These are phyloP conservation scores for Pseudofabraea citricarpa DNA, from an alignment of 2,329 filamentous ascomycete species.

Conservation along the genomic window DNA sequence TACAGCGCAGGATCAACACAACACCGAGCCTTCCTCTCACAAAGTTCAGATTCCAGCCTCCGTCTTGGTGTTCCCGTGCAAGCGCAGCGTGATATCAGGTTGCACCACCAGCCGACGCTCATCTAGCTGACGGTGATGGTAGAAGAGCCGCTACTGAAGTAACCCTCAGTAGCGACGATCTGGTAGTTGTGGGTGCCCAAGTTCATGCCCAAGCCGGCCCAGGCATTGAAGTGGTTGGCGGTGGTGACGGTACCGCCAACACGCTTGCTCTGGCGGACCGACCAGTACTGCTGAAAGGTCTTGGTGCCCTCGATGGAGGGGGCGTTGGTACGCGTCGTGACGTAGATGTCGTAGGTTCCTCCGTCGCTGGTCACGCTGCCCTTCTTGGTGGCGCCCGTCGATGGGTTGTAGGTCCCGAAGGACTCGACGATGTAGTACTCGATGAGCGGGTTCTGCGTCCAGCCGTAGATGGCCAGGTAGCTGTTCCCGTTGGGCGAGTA, in stretches of 20 bases:
- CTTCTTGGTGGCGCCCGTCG: conserved; percentile 29
- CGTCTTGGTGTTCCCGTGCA: too few relatives aligned
- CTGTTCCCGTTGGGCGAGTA: conserved; percentile 37
- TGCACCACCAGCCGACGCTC: too few relatives aligned
- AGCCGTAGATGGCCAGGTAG: conserved; percentile 55
- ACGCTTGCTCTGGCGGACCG: conserved; percentile 43
- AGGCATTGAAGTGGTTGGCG: conserved; percentile 46
- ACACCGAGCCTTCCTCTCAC: too few relatives aligned
- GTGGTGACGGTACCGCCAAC: conserved; percentile 43
- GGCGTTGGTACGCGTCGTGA: not conserved
- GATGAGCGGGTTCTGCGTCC: conserved; percentile 32
- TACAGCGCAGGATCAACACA: too few relatives aligned
- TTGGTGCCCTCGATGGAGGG: conserved; percentile 30
- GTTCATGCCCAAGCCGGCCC: conserved; percentile 39
- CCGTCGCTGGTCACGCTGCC: conserved; percentile 47
- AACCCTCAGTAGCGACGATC: conserved; percentile 33
- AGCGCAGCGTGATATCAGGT: too few relatives aligned
- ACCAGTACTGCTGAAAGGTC: conserved; percentile 50
- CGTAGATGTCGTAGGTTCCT: conserved; percentile 42
- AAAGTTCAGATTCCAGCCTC: too few relatives aligned
- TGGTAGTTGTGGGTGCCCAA: conserved; percentile 43
- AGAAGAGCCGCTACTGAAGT: not conserved
- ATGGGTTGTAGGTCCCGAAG: conserved; percentile 35
- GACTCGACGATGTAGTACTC: conserved; percentile 13
- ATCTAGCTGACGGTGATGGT: conserved; percentile 7